Percentiles rank a stretch among this genome's conserved stretches.
phyloP scores from a whole-genome alignment of 1,284 basidiomycete species.

The Ceratobasidium sp. region DNA sequence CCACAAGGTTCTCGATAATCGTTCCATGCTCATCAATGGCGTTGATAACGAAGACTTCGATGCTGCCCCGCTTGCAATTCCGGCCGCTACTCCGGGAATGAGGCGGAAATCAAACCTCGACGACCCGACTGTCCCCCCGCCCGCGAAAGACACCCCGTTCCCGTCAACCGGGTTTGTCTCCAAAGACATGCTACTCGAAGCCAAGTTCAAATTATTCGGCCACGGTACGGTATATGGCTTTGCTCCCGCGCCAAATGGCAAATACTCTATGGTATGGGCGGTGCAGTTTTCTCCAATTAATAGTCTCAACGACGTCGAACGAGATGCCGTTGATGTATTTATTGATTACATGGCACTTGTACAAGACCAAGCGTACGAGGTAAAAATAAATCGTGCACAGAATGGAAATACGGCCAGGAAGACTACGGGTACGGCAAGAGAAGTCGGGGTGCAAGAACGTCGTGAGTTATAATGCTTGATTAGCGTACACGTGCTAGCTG shows the following conservation, averaged over 20 bases:
- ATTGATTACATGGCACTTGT: not conserved
- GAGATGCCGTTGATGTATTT: not conserved
- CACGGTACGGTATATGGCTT: conserved; percentile 2
- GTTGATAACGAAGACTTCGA: not conserved
- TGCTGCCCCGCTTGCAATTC: too few species aligned
- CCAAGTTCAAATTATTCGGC: not conserved
- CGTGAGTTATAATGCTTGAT: not conserved
- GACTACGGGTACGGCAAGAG: too few species aligned
- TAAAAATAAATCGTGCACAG: not conserved
- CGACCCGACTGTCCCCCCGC: conserved; percentile 5
- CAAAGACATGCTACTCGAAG: not conserved
- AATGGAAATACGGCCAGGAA: too few species aligned
- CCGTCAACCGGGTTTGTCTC: not conserved
- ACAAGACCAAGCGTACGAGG: not conserved
- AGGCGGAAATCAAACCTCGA: too few species aligned
- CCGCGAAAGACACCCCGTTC: not conserved
- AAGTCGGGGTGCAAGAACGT: too few species aligned
- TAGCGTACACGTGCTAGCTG: not conserved
- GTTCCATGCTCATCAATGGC: not conserved
- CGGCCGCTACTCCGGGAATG: too few species aligned
- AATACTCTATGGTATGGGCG: not conserved
- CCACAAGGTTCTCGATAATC: not conserved
- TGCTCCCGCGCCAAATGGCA: not conserved
- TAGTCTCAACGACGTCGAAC: not conserved
- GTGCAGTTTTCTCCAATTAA: not conserved